Evolutionary conservation across 441 rosid genomes (phyloP).

Genomic region (Gossypium laxum): DNA sequence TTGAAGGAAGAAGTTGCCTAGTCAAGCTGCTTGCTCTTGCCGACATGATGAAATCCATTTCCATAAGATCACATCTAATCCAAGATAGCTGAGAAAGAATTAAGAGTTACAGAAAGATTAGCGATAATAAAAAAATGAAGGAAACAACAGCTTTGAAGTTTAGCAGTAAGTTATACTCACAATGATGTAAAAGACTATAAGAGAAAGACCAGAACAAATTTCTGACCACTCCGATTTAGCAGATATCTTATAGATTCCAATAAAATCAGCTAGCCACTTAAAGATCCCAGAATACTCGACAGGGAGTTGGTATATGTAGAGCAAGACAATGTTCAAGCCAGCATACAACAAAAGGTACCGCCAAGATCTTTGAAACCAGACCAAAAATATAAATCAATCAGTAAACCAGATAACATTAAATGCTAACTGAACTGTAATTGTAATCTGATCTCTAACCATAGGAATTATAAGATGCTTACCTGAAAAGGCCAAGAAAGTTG

Average conservation of each 20-base stretch:
- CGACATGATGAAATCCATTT: conserved; percentile 36
- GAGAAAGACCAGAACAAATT: conserved; percentile 36
- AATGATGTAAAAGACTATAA: conserved; percentile 37
- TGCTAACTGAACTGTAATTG: neutral
- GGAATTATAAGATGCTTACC: conserved; percentile 25
- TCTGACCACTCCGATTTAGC: conserved; percentile 32
- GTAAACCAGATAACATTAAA: conserved; percentile 7
- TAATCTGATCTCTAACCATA: neutral
- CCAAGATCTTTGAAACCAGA: conserved; percentile 42
- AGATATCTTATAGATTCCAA: conserved; percentile 42
- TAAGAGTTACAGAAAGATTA: neutral
- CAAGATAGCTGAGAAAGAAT: conserved; percentile 33
- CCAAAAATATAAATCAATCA: conserved; percentile 8
- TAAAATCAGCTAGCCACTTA: conserved; percentile 23
- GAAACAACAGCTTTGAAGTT: neutral
- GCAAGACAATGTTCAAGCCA: conserved; percentile 35
- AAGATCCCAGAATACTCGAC: conserved; percentile 24
- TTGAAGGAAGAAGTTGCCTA: conserved; percentile 34
- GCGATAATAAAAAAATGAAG: neutral
- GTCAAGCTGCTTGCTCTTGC: conserved; percentile 27
- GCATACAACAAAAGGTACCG: conserved; percentile 39
- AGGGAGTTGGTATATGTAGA: conserved; percentile 43
- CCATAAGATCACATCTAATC: conserved; percentile 38
- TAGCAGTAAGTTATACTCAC: conserved; percentile 22
- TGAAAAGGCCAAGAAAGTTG: conserved; percentile 42